A percentile compares a stretch with the other conserved stretches of the same genome.
Conservation (phyloP, 2,329 filamentous ascomycete species). For the Macrophomina pseudophaseolina region DNA sequence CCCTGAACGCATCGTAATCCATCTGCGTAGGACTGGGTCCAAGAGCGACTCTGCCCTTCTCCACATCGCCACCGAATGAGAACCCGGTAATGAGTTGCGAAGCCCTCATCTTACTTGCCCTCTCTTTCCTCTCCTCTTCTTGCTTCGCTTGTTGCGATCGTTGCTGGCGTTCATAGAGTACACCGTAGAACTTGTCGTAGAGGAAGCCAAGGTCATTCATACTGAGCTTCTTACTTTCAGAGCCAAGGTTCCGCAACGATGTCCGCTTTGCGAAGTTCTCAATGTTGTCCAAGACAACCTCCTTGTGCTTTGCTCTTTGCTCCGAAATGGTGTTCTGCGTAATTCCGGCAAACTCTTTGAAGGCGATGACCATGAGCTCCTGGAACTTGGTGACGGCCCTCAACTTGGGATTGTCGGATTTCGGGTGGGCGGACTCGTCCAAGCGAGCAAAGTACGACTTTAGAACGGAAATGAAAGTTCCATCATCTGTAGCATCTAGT, state of each 20-base stretch:
- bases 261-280: slow-evolving; percentile 97
- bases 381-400: slow-evolving; percentile 95
- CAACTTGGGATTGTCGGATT: slow-evolving; percentile 92
- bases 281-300: slow-evolving; percentile 91
- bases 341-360: slow-evolving; percentile 96
- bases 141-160: slow-evolving; percentile 73
- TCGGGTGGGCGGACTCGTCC: slow-evolving; percentile 94
- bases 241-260: slow-evolving; percentile 91
- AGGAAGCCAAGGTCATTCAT: slow-evolving; percentile 85
- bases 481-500: slow-evolving; percentile 90
- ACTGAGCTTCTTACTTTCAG: slow-evolving; percentile 90
- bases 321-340: slow-evolving; percentile 93
- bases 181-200: slow-evolving; percentile 92
- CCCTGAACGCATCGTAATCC: slow-evolving; percentile 96
- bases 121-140: slow-evolving; percentile 70
- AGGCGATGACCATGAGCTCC: slow-evolving; percentile 98
- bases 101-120: slow-evolving; percentile 63
- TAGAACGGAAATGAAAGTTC: slow-evolving; percentile 93
- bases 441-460: slow-evolving; percentile 93
- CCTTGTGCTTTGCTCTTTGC: slow-evolving; percentile 88
- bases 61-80: slow-evolving; percentile 60
- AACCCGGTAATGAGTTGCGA: slow-evolving; percentile 56
- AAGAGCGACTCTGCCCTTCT: slow-evolving; percentile 85
- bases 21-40: slow-evolving; percentile 90
- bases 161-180: slow-evolving; percentile 90